These are phyloP conservation scores for Yamadazyma epiphylla DNA, from an alignment of 1,139 yeast species.

Conservation along the genomic window DNA sequence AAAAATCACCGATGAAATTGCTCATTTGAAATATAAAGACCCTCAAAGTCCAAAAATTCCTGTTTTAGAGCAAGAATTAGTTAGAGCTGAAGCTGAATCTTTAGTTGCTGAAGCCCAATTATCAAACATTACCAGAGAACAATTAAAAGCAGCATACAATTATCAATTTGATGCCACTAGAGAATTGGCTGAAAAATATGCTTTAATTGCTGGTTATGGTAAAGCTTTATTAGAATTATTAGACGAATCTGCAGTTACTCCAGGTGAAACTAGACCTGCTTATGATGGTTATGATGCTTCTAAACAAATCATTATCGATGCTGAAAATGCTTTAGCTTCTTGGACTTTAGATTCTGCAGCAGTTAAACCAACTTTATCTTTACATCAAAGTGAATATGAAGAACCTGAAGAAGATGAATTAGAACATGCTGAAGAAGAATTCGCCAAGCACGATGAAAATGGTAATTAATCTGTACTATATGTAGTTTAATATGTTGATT, in stretches of 20 bases:
- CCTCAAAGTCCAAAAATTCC: slow-evolving; percentile 80
- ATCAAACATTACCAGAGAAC: slow-evolving; percentile 82
- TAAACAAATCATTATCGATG: slow-evolving; percentile 80
- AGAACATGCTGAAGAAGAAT: slow-evolving; percentile 48
- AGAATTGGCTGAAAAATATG: slow-evolving; percentile 80
- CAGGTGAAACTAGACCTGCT: slow-evolving; percentile 88
- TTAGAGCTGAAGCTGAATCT: slow-evolving; percentile 88
- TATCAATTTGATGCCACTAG: slow-evolving; percentile 81
- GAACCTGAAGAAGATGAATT: slow-evolving; percentile 57
- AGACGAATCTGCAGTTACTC: slow-evolving; percentile 83
- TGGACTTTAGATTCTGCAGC: slow-evolving; percentile 83
- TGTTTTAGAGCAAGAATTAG: slow-evolving; percentile 82
- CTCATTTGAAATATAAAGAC: slow-evolving; percentile 77
- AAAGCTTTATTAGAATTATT: slow-evolving; percentile 77
- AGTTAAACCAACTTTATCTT: slow-evolving; percentile 74
- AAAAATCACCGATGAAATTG: slow-evolving; percentile 81
- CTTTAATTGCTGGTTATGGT: slow-evolving; percentile 86
- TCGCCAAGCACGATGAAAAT: slow-evolving; percentile 35
- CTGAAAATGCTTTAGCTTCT: slow-evolving; percentile 76
- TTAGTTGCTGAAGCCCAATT: slow-evolving; percentile 89
- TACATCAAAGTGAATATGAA: slow-evolving; percentile 69
- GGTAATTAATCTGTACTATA: slow-evolving; percentile 1
- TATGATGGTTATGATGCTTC: slow-evolving; percentile 87
- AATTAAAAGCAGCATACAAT: slow-evolving; percentile 79
- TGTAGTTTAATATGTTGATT: not conserved